phyloP scores from a whole-genome alignment of 1,284 basidiomycete genomes.

The Ganoderma leucocontextum region DNA sequence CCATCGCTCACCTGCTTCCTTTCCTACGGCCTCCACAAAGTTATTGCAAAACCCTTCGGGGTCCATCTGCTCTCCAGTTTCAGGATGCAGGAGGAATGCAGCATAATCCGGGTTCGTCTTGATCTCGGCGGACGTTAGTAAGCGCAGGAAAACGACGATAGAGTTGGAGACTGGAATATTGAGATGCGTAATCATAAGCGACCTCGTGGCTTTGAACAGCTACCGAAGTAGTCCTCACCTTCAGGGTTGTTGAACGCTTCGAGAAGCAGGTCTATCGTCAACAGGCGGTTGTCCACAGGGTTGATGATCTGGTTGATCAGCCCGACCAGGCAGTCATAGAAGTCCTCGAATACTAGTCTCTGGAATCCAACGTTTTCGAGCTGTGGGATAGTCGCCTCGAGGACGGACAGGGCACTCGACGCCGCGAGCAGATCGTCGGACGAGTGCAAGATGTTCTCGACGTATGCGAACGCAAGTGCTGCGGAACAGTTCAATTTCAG shows the following conservation, averaged over 20 bases:
- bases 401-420: constrained; percentile 57
- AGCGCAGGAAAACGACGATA: constrained; percentile 79
- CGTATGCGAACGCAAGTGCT: constrained; percentile 66
- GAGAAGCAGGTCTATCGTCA: constrained; percentile 53
- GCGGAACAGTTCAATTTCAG: constrained; percentile 35
- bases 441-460: constrained; percentile 57
- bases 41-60: constrained; percentile 76
- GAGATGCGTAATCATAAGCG: constrained; percentile 3
- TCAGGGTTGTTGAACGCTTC: constrained; percentile 63
- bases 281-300: constrained; percentile 45
- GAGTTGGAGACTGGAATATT: constrained; percentile 69
- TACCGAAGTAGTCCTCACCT: constrained; percentile 47
- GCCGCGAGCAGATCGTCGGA: constrained; percentile 56
- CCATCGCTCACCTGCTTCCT: constrained; percentile 73
- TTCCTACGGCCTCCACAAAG: constrained; percentile 83
- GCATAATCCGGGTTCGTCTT: constrained; percentile 72
- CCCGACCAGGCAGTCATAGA: constrained; percentile 57
- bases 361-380: constrained; percentile 75
- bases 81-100: constrained; percentile 81
- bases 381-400: constrained; percentile 60
- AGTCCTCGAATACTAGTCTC: constrained; percentile 66
- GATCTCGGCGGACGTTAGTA: constrained; percentile 86
- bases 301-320: constrained; percentile 53
- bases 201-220: background rate
- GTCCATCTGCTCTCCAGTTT: constrained; percentile 66